phyloP scores from a whole-genome alignment of 169 alveolate genomes.

The Plasmodium berghei region DNA sequence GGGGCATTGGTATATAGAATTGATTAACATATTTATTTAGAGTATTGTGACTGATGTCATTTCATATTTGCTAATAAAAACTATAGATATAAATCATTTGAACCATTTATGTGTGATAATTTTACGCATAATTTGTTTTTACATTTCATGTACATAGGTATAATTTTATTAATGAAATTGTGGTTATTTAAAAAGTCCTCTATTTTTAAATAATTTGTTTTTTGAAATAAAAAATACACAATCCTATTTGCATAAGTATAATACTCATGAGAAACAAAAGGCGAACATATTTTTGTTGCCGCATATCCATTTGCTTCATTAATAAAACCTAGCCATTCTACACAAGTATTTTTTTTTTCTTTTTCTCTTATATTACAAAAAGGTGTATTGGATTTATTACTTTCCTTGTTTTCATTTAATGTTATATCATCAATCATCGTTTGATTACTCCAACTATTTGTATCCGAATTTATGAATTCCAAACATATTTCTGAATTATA shows the following conservation, averaged over 20 bases:
- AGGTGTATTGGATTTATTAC: conserved; percentile 1
- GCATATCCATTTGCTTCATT: conserved; percentile 76
- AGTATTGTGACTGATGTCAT: too few species aligned
- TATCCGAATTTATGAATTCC: conserved; percentile 29
- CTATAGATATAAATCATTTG: conserved; percentile 55
- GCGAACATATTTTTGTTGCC: conserved; percentile 28
- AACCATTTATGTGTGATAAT: conserved; percentile 56
- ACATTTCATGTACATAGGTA: conserved; percentile 70
- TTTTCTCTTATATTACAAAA: conserved; percentile 11
- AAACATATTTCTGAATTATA: conserved; percentile 9
- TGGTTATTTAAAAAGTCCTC: conserved; percentile 31
- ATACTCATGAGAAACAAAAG: conserved; percentile 69
- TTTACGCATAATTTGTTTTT: conserved; percentile 69
- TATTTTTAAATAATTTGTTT: conserved; percentile 35
- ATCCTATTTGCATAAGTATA: conserved; percentile 60
- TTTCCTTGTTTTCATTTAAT: not conserved
- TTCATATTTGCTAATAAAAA: not conserved
- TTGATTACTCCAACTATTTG: conserved; percentile 44
- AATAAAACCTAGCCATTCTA: conserved; percentile 73
- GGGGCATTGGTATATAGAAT: too few species aligned
- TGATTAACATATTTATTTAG: too few species aligned
- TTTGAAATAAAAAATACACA: conserved; percentile 58
- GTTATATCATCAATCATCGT: conserved; percentile 20
- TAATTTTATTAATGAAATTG: conserved; percentile 23
- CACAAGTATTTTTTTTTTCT: conserved; percentile 8